Evolutionary conservation across 164 flowering plant species (phyloP), one percentile per base, ranked within the genome.

Genomic region (Vitis rupestris): DNA sequence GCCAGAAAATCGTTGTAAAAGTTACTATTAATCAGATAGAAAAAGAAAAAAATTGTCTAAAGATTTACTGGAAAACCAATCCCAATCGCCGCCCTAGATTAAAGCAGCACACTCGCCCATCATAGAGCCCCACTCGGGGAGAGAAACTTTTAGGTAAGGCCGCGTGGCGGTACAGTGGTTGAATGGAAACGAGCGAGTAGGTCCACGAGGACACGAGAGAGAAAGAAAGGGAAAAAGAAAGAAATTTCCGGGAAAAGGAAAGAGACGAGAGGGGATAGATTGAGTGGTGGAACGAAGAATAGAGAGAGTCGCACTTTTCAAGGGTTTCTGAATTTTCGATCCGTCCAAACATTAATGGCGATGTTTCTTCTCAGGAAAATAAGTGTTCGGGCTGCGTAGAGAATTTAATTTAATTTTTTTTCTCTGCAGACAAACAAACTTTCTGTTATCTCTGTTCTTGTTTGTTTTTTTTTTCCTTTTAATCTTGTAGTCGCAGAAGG

Each of bases 311-410:
- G n/a, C 44, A 16, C 44, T 17, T 50, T n/a, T 31, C 57, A 55
- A 53, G 69, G 69, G 52, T 49, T 65, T 60, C 57, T 17, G 10
- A 65, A 50, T 59, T 50, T 52, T 19, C 60, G 19, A 14, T 60
- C 58, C 59, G 16, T 48, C 54, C 11, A n/a, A 37, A 37, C 44
- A 37, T 37, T 37, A 3, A 3, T 37, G 44, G 44, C 44, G 44
- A 49, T 44, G 69, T 16, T 17, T 30, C 31, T 67, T 54, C 67
- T 47, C 67, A 12, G 50, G 65, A 75, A 70, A 48, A 53, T 57
- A 3, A 53, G 37, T 17, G 61, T 61, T 44, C 47, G 15, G 5
- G 44, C 9, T 6, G 7, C 44, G 44, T 6, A 37, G 44, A 37
- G 44, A 8, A 37, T 37, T 27, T 59, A 37, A 1, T 23, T 47